These are phyloP conservation scores for Sporisorium reilianum DNA, from an alignment of 1,284 basidiomycete species.

Conservation along the genomic window DNA sequence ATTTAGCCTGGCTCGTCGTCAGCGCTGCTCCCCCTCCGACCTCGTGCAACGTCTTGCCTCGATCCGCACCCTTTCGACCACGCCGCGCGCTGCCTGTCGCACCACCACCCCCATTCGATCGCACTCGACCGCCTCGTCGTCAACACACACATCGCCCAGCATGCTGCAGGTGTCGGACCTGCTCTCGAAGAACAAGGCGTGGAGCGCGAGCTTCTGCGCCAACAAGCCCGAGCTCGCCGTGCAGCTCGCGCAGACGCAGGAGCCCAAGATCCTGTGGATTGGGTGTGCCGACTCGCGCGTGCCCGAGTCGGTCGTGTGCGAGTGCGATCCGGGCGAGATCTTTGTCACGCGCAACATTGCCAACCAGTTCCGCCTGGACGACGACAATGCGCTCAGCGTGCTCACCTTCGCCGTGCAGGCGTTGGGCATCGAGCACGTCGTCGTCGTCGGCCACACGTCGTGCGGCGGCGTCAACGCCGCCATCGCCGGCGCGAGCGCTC, in stretches of 20 bases:
- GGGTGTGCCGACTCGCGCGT: slow-evolving; percentile 70
- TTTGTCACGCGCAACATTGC: slow-evolving; percentile 70
- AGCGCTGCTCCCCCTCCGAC: slow-evolving; percentile 12
- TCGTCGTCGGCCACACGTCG: slow-evolving; percentile 73
- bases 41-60: slow-evolving; percentile 18
- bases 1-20: slow-evolving; percentile 36
- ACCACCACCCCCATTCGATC: slow-evolving; percentile 9
- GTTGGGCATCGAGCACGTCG: slow-evolving; percentile 85
- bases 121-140: slow-evolving; percentile 20
- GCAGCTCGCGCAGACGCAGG: slow-evolving; percentile 76
- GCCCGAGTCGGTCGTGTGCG: slow-evolving; percentile 72
- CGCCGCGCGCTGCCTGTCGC: slow-evolving; percentile 13
- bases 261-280: slow-evolving; percentile 82
- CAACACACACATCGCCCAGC: slow-evolving; percentile 8
- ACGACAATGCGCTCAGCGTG: slow-evolving; percentile 82
- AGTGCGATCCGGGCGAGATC: slow-evolving; percentile 66
- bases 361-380: slow-evolving; percentile 77
- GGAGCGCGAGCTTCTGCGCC: slow-evolving; percentile 41
- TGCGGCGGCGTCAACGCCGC: slow-evolving; percentile 71
- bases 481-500: slow-evolving; percentile 53
- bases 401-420: slow-evolving; percentile 83
- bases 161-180: slow-evolving; percentile 41
- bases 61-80: slow-evolving; percentile 11
- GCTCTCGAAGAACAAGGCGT: slow-evolving; percentile 54
- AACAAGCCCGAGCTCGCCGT: slow-evolving; percentile 77